Evolutionary conservation across 139 green algal genomes (phyloP), one percentile per base, ranked within the genome.

Genomic region (Volvox reticuliferus): DNA sequence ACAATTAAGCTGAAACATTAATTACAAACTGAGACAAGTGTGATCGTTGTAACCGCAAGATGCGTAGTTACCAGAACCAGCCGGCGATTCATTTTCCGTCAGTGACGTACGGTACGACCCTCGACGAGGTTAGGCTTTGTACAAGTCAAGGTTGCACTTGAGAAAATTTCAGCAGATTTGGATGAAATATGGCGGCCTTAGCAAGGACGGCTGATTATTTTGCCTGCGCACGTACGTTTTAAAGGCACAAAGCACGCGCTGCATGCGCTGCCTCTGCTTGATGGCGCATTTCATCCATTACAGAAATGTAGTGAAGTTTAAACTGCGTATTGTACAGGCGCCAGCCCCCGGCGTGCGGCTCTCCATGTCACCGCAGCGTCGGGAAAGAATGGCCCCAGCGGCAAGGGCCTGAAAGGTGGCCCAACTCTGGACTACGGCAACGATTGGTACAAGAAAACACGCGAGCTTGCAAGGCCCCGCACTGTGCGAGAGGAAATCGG

Each of bases 401-500:
- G 30, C 81, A 87, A 87, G 81, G 65, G 82, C 9, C 21, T 36
- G 6, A 79, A 88, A 26, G 35, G 18, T 24, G 35, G 65, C 36
- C 26, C 33, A 17, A 36, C 63, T 24, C 35, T 79, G 13, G 35
- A 88, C 30, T 83, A 90, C n/a, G 86, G 71, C 30, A n/a, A 32
- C 24, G 86, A 90, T n/a, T 90, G 86, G 75, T 90, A 85, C 86
- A 67, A 32, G 6, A 76, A 86, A 68, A 91, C 87, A 17, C 75
- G 87, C 28, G 76, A 91, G 87, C 76, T 91, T 1, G 35, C 76
- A 18, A 30, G 26, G 32, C 61, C 61, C 0, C 80, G 89, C 44
- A 93, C 91, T 37, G 91, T 93, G 50, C 78, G 86, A 18, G 91
- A 93, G 78, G 91, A 93, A 50, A 76, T 93, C 1, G 91, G 91